These are phyloP conservation scores for Talaromyces sp. DNA, from an alignment of 2,329 filamentous ascomycete species.

Conservation along the genomic window DNA sequence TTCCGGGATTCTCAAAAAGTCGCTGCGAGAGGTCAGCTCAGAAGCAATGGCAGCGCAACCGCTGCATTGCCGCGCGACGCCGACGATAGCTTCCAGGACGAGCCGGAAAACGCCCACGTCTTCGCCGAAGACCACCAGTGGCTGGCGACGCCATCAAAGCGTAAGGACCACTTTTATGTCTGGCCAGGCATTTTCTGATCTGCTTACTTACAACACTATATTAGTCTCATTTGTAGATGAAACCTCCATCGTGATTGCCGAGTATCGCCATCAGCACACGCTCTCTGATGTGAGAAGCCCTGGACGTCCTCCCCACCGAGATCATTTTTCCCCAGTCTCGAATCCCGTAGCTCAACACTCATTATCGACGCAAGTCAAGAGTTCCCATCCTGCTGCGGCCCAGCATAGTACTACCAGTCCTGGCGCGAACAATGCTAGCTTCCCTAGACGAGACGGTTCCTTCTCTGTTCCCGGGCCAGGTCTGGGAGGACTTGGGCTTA, in stretches of 20 bases:
- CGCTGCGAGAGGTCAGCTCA: conserved; percentile 8
- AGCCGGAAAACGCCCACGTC: not conserved
- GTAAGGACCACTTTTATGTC: not conserved
- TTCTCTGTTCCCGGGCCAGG: not conserved
- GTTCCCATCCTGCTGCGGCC: not conserved
- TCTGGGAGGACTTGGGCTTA: not conserved
- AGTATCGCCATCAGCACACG: conserved; percentile 6
- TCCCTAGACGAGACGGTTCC: not conserved
- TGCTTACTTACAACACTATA: not conserved
- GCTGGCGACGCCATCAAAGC: conserved; percentile 7
- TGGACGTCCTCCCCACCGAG: not conserved
- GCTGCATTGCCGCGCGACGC: not conserved
- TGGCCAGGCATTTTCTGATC: not conserved
- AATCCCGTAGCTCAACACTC: not conserved
- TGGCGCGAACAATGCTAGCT: not conserved
- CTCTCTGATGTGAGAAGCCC: not conserved
- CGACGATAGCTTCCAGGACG: not conserved
- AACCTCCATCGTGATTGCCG: conserved; percentile 3
- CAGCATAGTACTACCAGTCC: not conserved
- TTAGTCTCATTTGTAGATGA: conserved; percentile 12
- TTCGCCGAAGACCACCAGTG: conserved; percentile 7
- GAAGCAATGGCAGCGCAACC: not conserved
- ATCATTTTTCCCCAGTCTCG: not conserved
- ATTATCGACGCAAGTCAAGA: not conserved
- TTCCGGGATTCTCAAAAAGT: conserved; percentile 6